Percentiles rank a stretch among this genome's conserved stretches.
Conservation (phyloP, 176 grass and related monocot genomes). For the Panicum miliaceum region DNA sequence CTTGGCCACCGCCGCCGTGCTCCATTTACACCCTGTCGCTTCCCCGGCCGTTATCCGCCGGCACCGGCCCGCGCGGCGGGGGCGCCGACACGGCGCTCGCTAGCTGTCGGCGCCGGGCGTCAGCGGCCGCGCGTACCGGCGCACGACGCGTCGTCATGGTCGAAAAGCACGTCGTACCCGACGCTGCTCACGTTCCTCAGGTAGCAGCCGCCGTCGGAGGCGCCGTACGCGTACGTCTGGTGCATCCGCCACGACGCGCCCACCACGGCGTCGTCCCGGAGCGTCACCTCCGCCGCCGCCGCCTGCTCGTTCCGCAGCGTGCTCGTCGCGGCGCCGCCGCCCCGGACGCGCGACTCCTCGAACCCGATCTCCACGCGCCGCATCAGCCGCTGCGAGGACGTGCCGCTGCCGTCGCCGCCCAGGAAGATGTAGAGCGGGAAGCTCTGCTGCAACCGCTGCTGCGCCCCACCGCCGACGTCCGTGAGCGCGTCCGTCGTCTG, state of each 20-base stretch:
- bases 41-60: conserved; percentile 39
- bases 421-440: conserved; percentile 88
- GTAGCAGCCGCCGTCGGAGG: conserved; percentile 74
- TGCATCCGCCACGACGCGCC: conserved; percentile 68
- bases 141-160: conserved; percentile 57
- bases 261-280: conserved; percentile 75
- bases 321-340: conserved; percentile 28
- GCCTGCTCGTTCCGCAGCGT: conserved; percentile 71
- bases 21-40: conserved; percentile 36
- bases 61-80: conserved; percentile 4
- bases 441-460: conserved; percentile 57
- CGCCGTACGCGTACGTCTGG: conserved; percentile 80
- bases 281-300: conserved; percentile 65
- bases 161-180: conserved; percentile 72
- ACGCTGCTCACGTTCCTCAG: conserved; percentile 70
- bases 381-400: conserved; percentile 54
- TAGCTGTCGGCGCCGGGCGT: conserved; percentile 26
- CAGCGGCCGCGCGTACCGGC: conserved; percentile 43
- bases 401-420: conserved; percentile 57
- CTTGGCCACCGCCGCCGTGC: neutral
- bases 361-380: conserved; percentile 65
- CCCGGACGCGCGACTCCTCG: conserved; percentile 46
- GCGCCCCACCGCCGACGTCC: conserved; percentile 37
- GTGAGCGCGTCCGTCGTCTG: conserved; percentile 67
- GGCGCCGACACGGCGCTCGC: conserved; percentile 3